Percentiles rank a stretch among this genome's conserved stretches.
These are phyloP conservation scores for Neonectria neomacrospora DNA, from an alignment of 2,329 filamentous ascomycete species.

Conservation along the genomic window DNA sequence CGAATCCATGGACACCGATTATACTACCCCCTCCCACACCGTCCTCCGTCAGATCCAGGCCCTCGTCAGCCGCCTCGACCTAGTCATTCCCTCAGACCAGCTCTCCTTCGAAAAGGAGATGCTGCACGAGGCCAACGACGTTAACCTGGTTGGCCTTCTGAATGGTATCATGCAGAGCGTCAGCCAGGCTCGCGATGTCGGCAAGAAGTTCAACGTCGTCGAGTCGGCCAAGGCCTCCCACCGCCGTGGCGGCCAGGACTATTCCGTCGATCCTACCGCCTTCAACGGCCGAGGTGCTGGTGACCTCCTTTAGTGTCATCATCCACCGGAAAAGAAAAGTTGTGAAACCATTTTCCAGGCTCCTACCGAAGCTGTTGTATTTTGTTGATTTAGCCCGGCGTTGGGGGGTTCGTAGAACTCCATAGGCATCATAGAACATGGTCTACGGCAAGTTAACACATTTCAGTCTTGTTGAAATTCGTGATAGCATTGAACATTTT, in stretches of 20 bases:
- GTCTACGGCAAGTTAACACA: not conserved
- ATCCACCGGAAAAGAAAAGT: not conserved
- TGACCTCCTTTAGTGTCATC: conserved; percentile 45
- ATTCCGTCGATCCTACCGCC: conserved; percentile 34
- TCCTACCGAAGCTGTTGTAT: conserved; percentile 4
- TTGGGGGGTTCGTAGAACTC: conserved; percentile 36
- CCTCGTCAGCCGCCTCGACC: conserved; percentile 82
- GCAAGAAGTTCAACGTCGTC: conserved; percentile 76
- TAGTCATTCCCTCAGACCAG: conserved; percentile 78
- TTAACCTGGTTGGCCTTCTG: conserved; percentile 80
- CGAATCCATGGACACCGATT: conserved; percentile 49
- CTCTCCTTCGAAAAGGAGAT: conserved; percentile 76
- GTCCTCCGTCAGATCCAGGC: conserved; percentile 91
- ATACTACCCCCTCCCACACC: conserved; percentile 68
- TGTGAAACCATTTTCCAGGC: not conserved
- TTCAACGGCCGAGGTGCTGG: conserved; percentile 45
- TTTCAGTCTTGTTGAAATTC: not conserved
- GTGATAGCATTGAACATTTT: not conserved
- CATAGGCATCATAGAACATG: conserved; percentile 30
- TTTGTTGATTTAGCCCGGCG: conserved; percentile 42
- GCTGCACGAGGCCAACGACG: conserved; percentile 83
- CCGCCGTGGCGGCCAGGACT: conserved; percentile 40
- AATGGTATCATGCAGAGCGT: conserved; percentile 79
- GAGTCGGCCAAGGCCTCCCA: conserved; percentile 53
- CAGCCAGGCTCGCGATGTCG: conserved; percentile 76